Base-by-base conservation (phyloP, 2,329 filamentous ascomycete species). In the Fusarium albidum region DNA sequence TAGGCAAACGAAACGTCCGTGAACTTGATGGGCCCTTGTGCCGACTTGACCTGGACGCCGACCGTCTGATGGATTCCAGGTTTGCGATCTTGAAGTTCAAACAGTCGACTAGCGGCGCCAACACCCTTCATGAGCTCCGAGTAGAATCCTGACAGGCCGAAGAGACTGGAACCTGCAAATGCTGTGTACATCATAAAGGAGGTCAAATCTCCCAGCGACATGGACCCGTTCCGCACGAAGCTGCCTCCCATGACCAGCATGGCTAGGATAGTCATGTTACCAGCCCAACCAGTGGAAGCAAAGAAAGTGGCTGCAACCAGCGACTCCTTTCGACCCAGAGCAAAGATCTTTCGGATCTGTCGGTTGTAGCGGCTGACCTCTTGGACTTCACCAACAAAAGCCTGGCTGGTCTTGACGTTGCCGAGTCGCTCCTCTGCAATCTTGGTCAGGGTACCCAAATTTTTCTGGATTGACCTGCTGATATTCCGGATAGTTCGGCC, bases 71-170 rank as follows among this genome's bases (percentile, higher is more conserved):
- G 88, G 56, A 98, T 96, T 3, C 87, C 89, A 0, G 93, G 90
- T 52, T 91, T 80, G 58, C 95, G 88, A 72, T 99, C 95, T 71
- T 98, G 93, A 6, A 99, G 83, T 70, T 99, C 95, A 68, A 99
- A 99, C 2, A 99, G 81, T 55, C 95, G 89, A 68, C 90, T 96
- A n/a, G 95, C 95, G 34, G 95, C 95, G 67, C 96, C 95, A 5
- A 96, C 94, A 34, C 96, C 96, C 74, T 99, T 99, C 95, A 99
- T 99, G 57, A 99, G 82, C 71, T 99, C 95, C 0, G 93, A 96
- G 75, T 97, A 99, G 76, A 99, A 99, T 50, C 91, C 92, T 5
- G 92, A 96, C 2, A 99, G 80, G 5, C 95, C 95, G 65, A 98
- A 96, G 59, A 99, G 84, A 74, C 91, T 96, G 41, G 91, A 95